Conservation (phyloP, 148 eudicot species). For the Camellia japonica region DNA sequence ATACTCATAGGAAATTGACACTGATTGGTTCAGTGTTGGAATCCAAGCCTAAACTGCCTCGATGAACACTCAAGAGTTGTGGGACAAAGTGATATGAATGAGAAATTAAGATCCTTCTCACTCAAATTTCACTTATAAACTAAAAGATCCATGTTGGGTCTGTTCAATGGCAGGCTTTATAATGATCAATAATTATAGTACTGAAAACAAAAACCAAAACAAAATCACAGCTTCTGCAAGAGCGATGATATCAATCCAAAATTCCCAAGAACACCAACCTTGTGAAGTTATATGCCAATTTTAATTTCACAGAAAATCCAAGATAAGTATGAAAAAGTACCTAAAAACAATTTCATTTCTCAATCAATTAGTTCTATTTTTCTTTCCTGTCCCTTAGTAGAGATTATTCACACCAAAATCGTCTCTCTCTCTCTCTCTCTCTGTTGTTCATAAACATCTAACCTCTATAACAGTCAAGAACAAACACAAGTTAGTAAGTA, state of each 20-base stretch:
- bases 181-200: neutral
- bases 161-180: neutral
- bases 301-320: neutral
- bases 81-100: neutral
- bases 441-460: neutral
- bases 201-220: neutral
- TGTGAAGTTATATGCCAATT: neutral
- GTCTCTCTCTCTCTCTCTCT: neutral
- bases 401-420: neutral
- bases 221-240: neutral
- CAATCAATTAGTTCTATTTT: neutral
- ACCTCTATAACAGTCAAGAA: neutral
- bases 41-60: neutral
- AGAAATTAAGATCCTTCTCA: constrained; percentile 11
- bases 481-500: neutral
- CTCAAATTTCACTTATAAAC: neutral
- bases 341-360: neutral
- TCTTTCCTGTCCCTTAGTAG: neutral
- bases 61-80: neutral
- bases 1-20: neutral
- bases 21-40: neutral
- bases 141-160: neutral
- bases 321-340: neutral
- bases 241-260: neutral
- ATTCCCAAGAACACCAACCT: neutral